A percentile compares a stretch with the other conserved stretches of the same genome.
phyloP scores from a whole-genome alignment of 148 eudicot species.

The Rhododendron ovatum region DNA sequence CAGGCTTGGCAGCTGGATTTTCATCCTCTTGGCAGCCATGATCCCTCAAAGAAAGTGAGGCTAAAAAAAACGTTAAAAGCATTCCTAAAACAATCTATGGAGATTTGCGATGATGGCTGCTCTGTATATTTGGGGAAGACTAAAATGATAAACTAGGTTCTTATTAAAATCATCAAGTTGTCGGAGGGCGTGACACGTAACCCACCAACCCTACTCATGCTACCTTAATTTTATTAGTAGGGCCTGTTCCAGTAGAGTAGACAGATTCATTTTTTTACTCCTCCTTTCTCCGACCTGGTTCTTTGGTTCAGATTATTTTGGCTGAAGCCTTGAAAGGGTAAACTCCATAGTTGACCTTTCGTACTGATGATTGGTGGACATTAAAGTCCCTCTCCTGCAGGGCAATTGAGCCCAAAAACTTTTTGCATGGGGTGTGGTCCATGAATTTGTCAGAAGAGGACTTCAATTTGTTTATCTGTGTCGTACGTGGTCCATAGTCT shows the following conservation, averaged over 20 bases:
- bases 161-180: constrained; percentile 7
- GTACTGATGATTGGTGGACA: not conserved
- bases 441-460: not conserved
- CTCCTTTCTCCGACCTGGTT: not conserved
- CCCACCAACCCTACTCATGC: not conserved
- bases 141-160: not conserved
- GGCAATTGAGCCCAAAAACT: not conserved
- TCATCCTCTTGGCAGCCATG: not conserved
- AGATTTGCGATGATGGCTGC: not conserved
- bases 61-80: no score
- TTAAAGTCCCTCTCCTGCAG: not conserved
- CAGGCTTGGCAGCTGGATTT: not conserved
- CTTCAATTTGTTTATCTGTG: not conserved
- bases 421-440: not conserved
- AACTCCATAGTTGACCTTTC: no score
- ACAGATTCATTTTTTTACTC: not conserved
- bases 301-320: not conserved
- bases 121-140: constrained; percentile 13
- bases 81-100: not conserved
- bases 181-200: constrained; percentile 12
- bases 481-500: not conserved
- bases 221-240: not conserved
- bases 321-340: not conserved
- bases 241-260: not conserved
- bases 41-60: not conserved